Evolutionary conservation across 148 eudicot genomes (phyloP), one percentile per base, ranked within the genome.

Genomic region (Dysphania ambrosioides): DNA sequence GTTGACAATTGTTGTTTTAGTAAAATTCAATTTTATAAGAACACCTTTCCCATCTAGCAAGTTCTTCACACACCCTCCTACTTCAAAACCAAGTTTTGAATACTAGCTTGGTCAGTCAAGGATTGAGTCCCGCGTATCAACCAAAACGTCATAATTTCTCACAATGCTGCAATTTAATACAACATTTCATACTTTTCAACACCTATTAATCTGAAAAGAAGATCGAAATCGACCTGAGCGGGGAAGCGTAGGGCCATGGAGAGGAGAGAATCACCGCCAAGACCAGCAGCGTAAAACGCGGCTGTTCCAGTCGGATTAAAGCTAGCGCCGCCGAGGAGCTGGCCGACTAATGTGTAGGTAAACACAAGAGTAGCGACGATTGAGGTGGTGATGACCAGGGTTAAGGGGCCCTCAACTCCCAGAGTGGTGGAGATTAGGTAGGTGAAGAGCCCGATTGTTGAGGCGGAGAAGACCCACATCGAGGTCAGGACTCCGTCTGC

Each of bases 391-490:
- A 87, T 83, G 19, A 78, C 31, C 3, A 89, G 80, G 8, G 82
- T 31, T 0, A 79, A 44, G 9, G 77, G 24, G 19, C 85, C 87
- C 41, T 85, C 73, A 9, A 85, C 78, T 7, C 89, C 89, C 19
- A 86, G 5, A 0, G 76, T 61, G 0, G 79, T 24, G 1, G 90
- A 79, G 7, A 91, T 80, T 6, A 83, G 31, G 61, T 81, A 73
- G 0, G 88, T 85, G 3, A 71, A 3, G 0, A 73, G 71, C 0
- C 91, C 89, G 0, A 89, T 73, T 0, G 91, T 75, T 0, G 97
- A 86, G 0, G 91, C 87, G 21, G 87, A 87, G 71, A 91, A 86
- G 2, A 89, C 85, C 97, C 97, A 91, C 87, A 87, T 74, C 69
- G 80, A 79, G 0, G 97, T 91, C 40, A 91, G 29, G 9, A 87